A percentile compares a stretch with the other conserved stretches of the same genome.
Evolutionary conservation across 306 rosid genomes (phyloP).

Genomic region (Quillaja saponaria): DNA sequence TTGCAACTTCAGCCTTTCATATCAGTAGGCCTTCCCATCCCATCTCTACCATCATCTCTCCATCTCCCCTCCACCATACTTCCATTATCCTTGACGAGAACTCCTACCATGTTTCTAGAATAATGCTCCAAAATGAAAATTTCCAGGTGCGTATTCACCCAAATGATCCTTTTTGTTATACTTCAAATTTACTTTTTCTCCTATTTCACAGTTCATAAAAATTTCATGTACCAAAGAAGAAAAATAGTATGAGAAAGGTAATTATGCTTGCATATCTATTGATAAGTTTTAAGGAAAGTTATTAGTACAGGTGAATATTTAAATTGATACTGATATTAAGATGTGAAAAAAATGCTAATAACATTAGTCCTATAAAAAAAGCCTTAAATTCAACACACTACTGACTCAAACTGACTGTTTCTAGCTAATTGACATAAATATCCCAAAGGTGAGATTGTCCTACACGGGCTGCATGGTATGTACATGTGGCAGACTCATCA

Average conservation of each 20-base stretch:
- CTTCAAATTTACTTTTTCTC: constrained; percentile 1
- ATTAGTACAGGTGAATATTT: no score
- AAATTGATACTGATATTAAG: no score
- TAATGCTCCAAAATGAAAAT: constrained; percentile 73
- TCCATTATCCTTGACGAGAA: constrained; percentile 80
- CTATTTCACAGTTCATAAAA: neutral
- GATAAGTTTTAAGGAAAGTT: no score
- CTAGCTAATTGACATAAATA: neutral
- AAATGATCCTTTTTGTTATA: neutral
- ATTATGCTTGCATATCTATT: no score
- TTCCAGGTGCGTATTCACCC: constrained; percentile 84
- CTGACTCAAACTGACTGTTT: neutral
- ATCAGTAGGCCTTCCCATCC: constrained; percentile 67
- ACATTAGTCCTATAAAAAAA: no score
- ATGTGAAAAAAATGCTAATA: no score
- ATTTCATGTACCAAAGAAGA: neutral
- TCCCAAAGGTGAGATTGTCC: constrained; percentile 1
- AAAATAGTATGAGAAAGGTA: constrained; percentile 5
- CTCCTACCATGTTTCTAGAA: constrained; percentile 59
- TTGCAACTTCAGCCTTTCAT: constrained; percentile 60
- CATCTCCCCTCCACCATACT: constrained; percentile 71
- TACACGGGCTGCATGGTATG: constrained; percentile 38
- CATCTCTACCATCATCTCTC: constrained; percentile 72
- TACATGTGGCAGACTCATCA: constrained; percentile 30
- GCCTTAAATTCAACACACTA: no score